Evolutionary conservation across 495 filamentous ascomycete genomes (phyloP), one percentile per base, ranked within the genome.

Genomic region (Penicillium soppii): DNA sequence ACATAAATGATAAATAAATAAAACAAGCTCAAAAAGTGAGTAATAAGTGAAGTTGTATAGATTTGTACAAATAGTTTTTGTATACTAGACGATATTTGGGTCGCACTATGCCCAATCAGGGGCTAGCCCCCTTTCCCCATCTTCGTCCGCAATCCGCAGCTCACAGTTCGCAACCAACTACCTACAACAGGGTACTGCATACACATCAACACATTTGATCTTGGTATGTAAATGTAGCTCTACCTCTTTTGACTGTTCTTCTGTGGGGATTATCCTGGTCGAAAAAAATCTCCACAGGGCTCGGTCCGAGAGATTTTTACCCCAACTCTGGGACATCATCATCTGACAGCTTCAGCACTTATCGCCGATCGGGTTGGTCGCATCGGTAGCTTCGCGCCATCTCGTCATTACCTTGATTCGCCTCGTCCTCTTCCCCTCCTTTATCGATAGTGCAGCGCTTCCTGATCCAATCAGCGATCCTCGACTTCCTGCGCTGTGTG

Each of bases 331-430:
- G 41, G 30, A 36, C 23, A 21, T 7, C 55, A 56, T 65, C 62
- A 66, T 66, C 62, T 66, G 62, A 66, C 62, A 61, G 46, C 54
- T 56, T 40, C 16, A 49, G 35, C 41, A 29, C 43, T 26, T 37
- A 48, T 42, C 57, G 52, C 59, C 59, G 56, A 63, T 65, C 52
- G 54, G 56, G 53, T 37, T 62, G 53, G 50, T 60, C 59, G 52
- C 59, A 65, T 65, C 56, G 48, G 56, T 58, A 63, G 59, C 62
- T 63, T 40, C 44, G 51, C 57, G 56, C 60, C 57, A 61, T 61
- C 53, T 63, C 59, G 59, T 66, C 62, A 63, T 66, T 52, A 35
- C 51, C 54, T 47, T 45, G 33, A 19, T 44, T 42, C 21, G 42
- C 29, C 29, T 47, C 40, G 22, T 38, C 48, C 37, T 19, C 32